These are phyloP conservation scores for Microbotryum silenes-acaulis DNA, from an alignment of 1,284 basidiomycete genomes.

Conservation along the genomic window DNA sequence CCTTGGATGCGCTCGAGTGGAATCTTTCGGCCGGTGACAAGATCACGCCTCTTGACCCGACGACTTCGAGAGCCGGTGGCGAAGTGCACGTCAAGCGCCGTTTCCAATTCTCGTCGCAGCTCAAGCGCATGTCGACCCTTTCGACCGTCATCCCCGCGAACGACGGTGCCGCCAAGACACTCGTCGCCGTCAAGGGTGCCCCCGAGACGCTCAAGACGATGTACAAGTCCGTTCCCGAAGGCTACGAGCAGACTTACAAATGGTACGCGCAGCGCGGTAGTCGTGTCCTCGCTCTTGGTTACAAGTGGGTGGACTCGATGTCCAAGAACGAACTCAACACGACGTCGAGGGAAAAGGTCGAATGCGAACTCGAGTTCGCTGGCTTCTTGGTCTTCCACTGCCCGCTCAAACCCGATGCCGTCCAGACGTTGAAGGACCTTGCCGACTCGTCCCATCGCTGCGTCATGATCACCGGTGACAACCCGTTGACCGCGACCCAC, in stretches of 20 bases:
- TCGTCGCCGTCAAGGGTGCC: constrained; percentile 77
- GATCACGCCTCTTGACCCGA: constrained; percentile 50
- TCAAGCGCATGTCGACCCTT: constrained; percentile 92
- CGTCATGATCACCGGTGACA: constrained; percentile 96
- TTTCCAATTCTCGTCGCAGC: constrained; percentile 90
- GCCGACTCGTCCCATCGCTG: constrained; percentile 90
- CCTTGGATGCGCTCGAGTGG: constrained; percentile 87
- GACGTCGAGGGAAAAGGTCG: constrained; percentile 66
- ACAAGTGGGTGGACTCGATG: constrained; percentile 68
- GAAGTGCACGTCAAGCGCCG: constrained; percentile 70
- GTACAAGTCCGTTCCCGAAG: constrained; percentile 61
- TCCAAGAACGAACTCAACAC: constrained; percentile 71
- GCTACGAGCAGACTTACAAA: constrained; percentile 88
- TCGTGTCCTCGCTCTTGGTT: constrained; percentile 79
- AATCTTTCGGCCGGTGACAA: constrained; percentile 70
- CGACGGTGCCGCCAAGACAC: constrained; percentile 2
- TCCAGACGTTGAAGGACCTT: constrained; percentile 81
- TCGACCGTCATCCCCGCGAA: constrained; percentile 48
- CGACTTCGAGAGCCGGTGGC: constrained; percentile 27
- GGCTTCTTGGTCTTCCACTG: constrained; percentile 96
- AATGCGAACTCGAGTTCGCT: constrained; percentile 66
- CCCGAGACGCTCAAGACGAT: constrained; percentile 88
- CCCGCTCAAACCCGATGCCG: constrained; percentile 85
- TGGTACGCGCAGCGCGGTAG: constrained; percentile 84
- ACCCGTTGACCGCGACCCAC: constrained; percentile 87